Conservation (phyloP, 176 grass and related monocot genomes). For the Zoysia pacifica region DNA sequence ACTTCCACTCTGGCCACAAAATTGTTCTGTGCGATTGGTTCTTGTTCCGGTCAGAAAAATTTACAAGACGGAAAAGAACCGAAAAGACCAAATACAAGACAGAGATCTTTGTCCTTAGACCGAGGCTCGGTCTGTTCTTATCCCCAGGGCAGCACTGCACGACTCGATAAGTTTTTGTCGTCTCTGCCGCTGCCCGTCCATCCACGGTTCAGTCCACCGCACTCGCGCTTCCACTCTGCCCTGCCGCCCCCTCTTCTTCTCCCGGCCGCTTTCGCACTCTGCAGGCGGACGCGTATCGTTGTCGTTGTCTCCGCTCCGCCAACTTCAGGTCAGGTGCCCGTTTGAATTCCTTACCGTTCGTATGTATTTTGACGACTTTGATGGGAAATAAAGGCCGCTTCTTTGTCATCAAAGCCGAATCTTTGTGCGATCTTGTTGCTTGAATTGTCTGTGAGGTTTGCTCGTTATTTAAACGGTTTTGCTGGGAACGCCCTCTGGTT, state of each 20-base stretch:
- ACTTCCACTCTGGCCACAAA: conserved; percentile 13
- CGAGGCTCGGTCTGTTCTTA: conserved; percentile 20
- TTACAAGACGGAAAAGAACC: background rate
- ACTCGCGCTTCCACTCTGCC: background rate
- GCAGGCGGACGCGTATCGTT: conserved; percentile 45
- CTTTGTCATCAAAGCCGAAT: conserved; percentile 23
- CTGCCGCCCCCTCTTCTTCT: background rate
- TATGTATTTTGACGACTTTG: conserved; percentile 16
- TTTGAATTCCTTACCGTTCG: conserved; percentile 24
- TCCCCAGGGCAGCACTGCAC: background rate
- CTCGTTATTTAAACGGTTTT: background rate
- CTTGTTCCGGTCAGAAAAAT: background rate
- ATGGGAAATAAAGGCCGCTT: conserved; percentile 38
- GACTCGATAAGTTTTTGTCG: conserved; percentile 29
- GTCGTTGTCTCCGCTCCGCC: conserved; percentile 4
- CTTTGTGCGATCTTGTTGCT: background rate
- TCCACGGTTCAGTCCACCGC: background rate
- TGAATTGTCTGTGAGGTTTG: background rate
- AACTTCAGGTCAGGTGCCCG: conserved; percentile 40
- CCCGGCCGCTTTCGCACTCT: background rate
- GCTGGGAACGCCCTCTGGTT: background rate
- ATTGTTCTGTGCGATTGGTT: conserved; percentile 6
- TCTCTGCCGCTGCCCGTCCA: background rate
- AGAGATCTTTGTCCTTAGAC: background rate
- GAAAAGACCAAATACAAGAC: background rate